These are phyloP conservation scores for Termitomyces eurrhizus DNA, from an alignment of 768 basidiomycete genomes.

Conservation along the genomic window DNA sequence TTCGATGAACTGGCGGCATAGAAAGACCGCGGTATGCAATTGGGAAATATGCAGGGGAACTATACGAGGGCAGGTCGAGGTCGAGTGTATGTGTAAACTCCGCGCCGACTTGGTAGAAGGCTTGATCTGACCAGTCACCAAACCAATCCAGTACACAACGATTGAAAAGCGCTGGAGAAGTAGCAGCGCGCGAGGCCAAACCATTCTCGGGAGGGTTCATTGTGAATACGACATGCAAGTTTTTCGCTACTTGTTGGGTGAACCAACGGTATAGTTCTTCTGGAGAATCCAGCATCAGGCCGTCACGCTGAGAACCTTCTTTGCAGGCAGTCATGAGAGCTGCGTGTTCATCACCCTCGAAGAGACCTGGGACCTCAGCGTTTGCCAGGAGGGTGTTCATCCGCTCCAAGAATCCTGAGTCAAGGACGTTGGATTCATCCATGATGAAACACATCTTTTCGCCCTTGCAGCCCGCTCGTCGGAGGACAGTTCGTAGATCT, in stretches of 20 bases:
- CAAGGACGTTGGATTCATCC: slow-evolving; percentile 99
- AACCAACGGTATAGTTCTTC: slow-evolving; percentile 99
- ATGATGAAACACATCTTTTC: slow-evolving; percentile 99
- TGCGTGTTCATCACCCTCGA: slow-evolving; percentile 98
- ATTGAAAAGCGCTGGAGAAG: slow-evolving; percentile 97
- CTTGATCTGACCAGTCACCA: slow-evolving; percentile 98
- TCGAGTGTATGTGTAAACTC: slow-evolving; percentile 96
- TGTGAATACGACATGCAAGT: slow-evolving; percentile 97
- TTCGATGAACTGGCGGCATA: slow-evolving; percentile 86
- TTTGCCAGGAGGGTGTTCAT: slow-evolving; percentile 99
- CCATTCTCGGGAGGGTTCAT: slow-evolving; percentile 99
- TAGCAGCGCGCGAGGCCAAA: slow-evolving; percentile 91
- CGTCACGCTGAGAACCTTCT: slow-evolving; percentile 98
- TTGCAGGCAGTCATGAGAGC: slow-evolving; percentile 99
- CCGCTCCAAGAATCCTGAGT: slow-evolving; percentile 98
- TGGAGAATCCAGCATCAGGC: slow-evolving; percentile 95
- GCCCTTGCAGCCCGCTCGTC: slow-evolving; percentile 95
- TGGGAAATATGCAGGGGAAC: slow-evolving; percentile 80
- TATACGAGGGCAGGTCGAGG: slow-evolving; percentile 82
- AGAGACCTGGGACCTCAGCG: slow-evolving; percentile 99
- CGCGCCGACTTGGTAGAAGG: slow-evolving; percentile 96
- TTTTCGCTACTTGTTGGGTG: slow-evolving; percentile 96
- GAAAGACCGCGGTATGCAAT: slow-evolving; percentile 80
- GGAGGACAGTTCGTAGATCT: slow-evolving; percentile 90
- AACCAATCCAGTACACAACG: slow-evolving; percentile 99